A percentile compares a stretch with the other conserved stretches of the same genome.
These are phyloP conservation scores for Auxenochlorella protothecoides DNA, from an alignment of 139 green algal genomes.

Conservation along the genomic window DNA sequence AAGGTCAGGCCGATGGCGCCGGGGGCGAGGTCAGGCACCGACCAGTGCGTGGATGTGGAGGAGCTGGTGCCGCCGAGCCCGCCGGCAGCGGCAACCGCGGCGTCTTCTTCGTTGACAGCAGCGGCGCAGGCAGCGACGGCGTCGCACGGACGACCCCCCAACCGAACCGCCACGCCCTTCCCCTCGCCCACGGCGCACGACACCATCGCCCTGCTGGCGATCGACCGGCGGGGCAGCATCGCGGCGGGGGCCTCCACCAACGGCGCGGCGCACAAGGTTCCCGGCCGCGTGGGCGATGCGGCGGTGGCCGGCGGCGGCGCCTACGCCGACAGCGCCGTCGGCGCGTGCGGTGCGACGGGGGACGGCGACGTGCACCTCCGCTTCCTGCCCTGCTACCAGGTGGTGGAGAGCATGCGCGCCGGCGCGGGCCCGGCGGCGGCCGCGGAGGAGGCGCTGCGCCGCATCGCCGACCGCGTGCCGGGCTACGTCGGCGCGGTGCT, in stretches of 20 bases:
- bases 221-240: conserved; percentile 34
- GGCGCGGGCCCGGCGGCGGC: conserved; percentile 36
- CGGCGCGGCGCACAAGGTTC: conserved; percentile 44
- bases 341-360: conserved; percentile 60
- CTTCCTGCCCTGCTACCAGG: conserved; percentile 64
- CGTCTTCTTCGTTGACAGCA: neutral
- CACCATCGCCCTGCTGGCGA: conserved; percentile 61
- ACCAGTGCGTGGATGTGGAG: no score
- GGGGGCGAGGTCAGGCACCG: neutral
- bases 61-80: no score
- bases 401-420: conserved; percentile 52
- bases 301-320: conserved; percentile 47
- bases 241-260: conserved; percentile 44
- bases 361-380: conserved; percentile 66
- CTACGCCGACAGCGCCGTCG: conserved; percentile 55
- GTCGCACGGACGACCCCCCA: neutral
- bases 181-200: conserved; percentile 35
- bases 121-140: neutral
- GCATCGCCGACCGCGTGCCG: conserved; percentile 28
- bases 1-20: neutral
- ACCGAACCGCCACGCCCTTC: neutral
- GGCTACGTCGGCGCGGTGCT: conserved; percentile 39
- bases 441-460: conserved; percentile 37
- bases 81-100: neutral
- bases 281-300: conserved; percentile 52